Conservation (phyloP, 805 yeast species). For the Ogataea nonfermentans region DNA sequence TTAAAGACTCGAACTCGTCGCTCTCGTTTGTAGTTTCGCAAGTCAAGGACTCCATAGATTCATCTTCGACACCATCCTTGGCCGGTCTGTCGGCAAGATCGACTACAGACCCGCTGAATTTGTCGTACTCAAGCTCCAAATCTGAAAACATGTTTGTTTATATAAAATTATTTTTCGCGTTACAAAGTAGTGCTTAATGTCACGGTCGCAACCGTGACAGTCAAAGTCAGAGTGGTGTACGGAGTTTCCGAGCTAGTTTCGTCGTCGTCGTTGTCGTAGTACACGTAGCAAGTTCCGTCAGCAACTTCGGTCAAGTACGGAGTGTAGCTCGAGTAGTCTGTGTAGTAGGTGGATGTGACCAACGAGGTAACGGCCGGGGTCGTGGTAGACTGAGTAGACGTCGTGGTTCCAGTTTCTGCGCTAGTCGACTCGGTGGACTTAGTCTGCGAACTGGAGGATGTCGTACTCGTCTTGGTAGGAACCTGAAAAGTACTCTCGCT, state of each 20-base stretch:
- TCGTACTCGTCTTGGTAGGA: neutral
- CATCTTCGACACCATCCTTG: slow-evolving; percentile 4
- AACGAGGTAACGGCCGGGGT: slow-evolving; percentile 15
- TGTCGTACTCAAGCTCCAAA: slow-evolving; percentile 33
- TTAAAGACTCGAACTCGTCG: slow-evolving; percentile 14
- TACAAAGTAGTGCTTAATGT: slow-evolving; percentile 22
- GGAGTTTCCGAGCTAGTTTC: slow-evolving; percentile 29
- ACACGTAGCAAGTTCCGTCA: slow-evolving; percentile 36
- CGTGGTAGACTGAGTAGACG: slow-evolving; percentile 15
- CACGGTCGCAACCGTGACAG: slow-evolving; percentile 35
- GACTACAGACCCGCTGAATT: slow-evolving; percentile 32
- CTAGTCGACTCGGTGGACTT: slow-evolving; percentile 13
- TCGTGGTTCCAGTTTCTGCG: too few species aligned
- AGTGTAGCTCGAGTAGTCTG: slow-evolving; percentile 24
- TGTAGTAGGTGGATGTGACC: slow-evolving; percentile 18
- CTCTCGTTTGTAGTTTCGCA: slow-evolving; percentile 26
- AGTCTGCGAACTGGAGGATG: slow-evolving; percentile 12
- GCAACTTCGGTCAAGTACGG: slow-evolving; percentile 33
- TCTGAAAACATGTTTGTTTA: slow-evolving; percentile 16
- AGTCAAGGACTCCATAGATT: slow-evolving; percentile 19
- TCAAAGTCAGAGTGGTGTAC: slow-evolving; percentile 35
- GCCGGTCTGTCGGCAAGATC: slow-evolving; percentile 26
- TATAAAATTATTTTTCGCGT: slow-evolving; percentile 10
- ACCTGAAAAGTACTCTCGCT: too few species aligned
- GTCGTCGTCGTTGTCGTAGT: slow-evolving; percentile 35